These are phyloP conservation scores for Camelina sativa DNA, from an alignment of 345 rosid genomes.

Conservation along the genomic window DNA sequence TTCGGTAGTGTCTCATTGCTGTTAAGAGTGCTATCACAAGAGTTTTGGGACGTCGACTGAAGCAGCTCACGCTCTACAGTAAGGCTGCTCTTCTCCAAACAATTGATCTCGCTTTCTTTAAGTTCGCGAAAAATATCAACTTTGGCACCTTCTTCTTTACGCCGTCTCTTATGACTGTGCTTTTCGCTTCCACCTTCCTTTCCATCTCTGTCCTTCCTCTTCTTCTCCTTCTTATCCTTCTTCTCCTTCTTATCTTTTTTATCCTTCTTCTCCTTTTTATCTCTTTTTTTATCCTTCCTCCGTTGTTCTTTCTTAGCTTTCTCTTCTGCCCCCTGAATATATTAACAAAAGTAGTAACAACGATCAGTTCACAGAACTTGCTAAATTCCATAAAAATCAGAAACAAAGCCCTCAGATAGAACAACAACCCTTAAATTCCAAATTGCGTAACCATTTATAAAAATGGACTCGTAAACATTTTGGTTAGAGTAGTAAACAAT, in stretches of 20 bases:
- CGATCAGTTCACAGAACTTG: not conserved
- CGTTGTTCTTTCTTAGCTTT: conserved; percentile 38
- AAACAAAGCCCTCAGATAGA: conserved; percentile 5
- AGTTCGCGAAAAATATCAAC: conserved; percentile 6
- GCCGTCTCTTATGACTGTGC: conserved; percentile 18
- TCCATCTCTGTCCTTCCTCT: conserved; percentile 30
- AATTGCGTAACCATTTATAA: not conserved
- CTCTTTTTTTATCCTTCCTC: conserved; percentile 30
- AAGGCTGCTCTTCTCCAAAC: conserved; percentile 43
- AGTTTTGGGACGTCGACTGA: conserved; percentile 47
- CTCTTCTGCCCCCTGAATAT: conserved; percentile 35
- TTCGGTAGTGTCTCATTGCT: conserved; percentile 42
- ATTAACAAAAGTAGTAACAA: not conserved
- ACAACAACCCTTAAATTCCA: not conserved
- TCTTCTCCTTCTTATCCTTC: conserved; percentile 26
- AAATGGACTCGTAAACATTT: not conserved
- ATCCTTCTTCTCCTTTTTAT: conserved; percentile 23
- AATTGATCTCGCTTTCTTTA: conserved; percentile 26
- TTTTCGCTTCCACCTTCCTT: conserved; percentile 41
- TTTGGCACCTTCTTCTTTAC: conserved; percentile 27
- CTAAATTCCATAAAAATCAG: not conserved
- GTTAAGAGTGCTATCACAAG: conserved; percentile 53
- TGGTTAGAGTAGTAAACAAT: conserved; percentile 7
- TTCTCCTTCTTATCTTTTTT: conserved; percentile 1
- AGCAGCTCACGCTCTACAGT: conserved; percentile 43